phyloP scores from a whole-genome alignment of 257 asterid species.

The Solanum dulcamara region DNA sequence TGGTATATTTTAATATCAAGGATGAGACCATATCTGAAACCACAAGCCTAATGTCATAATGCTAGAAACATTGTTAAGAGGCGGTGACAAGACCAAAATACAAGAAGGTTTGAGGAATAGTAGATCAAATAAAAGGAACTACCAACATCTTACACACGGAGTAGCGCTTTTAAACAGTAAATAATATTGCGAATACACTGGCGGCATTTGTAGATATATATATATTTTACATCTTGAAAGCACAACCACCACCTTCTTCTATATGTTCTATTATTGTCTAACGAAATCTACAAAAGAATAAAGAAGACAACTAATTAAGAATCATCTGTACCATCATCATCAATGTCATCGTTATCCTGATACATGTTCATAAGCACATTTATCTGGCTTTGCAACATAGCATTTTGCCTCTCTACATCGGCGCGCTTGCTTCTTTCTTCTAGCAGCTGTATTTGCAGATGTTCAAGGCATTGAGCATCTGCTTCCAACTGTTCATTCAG shows the following conservation, averaged over 20 bases:
- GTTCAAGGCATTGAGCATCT: conserved; percentile 79
- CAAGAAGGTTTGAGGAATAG: background rate
- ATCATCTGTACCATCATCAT: conserved; percentile 35
- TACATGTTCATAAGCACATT: conserved; percentile 90
- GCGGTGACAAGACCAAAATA: background rate
- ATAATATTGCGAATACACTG: background rate
- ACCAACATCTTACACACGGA: background rate
- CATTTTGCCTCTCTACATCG: conserved; percentile 69
- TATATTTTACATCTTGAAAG: background rate
- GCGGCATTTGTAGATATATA: background rate
- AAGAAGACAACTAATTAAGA: conserved; percentile 12
- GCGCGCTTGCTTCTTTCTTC: conserved; percentile 91
- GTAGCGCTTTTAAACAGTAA: background rate
- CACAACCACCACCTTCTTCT: background rate
- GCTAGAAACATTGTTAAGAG: background rate
- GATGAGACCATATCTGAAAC: too few relatives aligned
- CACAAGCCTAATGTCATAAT: background rate
- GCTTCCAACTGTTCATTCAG: conserved; percentile 85
- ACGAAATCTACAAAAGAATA: background rate
- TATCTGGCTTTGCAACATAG: conserved; percentile 69
- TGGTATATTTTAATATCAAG: too few relatives aligned
- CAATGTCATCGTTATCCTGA: conserved; percentile 56
- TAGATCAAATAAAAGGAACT: background rate
- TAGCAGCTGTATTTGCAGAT: conserved; percentile 79
- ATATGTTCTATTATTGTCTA: conserved; percentile 1